phyloP scores from a whole-genome alignment of 768 basidiomycete genomes.

The Leccinum fibrillosum region DNA sequence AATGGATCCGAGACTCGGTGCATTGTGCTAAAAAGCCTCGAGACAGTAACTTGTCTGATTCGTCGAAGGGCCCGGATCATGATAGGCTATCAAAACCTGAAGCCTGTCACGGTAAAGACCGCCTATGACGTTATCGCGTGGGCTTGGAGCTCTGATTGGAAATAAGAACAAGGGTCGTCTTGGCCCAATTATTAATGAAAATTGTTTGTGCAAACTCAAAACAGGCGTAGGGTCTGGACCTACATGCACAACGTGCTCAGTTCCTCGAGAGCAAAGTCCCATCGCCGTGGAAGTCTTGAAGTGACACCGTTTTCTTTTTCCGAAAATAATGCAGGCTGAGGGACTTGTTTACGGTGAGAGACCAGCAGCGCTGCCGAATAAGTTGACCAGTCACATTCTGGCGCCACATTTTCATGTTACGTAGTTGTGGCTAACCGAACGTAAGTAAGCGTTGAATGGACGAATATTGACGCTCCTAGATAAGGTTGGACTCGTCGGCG shows the following conservation, averaged over 20 bases:
- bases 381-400: not conserved
- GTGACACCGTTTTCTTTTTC: not conserved
- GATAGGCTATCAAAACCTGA: no score
- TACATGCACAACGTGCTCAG: not conserved
- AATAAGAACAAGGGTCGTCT: not conserved
- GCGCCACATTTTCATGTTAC: not conserved
- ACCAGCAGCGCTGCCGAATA: not conserved
- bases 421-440: not conserved
- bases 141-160: not conserved
- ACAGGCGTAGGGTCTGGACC: not conserved
- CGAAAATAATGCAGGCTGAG: not conserved
- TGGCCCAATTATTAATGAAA: not conserved
- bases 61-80: no score
- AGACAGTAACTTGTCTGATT: no score
- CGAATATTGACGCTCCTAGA: not conserved
- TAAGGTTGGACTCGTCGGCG: not conserved
- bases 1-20: not conserved
- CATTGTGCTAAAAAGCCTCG: not conserved
- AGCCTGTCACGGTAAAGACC: no score
- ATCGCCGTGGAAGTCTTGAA: not conserved
- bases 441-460: not conserved
- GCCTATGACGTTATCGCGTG: not conserved
- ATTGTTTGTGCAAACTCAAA: not conserved
- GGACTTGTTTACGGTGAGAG: not conserved
- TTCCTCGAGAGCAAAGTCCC: not conserved